Conservation (phyloP, 2,329 filamentous ascomycete genomes). For the Fusarium hainanense region DNA sequence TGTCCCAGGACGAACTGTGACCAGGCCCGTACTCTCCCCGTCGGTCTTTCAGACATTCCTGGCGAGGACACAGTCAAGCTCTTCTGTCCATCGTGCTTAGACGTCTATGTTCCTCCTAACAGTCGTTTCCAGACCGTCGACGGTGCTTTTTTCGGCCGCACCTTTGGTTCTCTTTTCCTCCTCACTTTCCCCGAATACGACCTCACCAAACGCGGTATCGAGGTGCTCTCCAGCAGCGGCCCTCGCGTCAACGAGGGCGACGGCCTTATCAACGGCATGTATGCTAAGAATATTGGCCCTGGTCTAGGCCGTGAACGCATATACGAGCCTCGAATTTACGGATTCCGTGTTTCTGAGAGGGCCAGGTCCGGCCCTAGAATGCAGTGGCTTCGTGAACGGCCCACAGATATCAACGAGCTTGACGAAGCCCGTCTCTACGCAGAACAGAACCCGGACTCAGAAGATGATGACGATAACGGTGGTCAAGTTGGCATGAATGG, state of each 20-base stretch:
- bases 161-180: constrained; percentile 96
- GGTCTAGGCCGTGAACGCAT: constrained; percentile 84
- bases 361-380: constrained; percentile 92
- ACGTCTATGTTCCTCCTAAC: constrained; percentile 97
- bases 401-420: constrained; percentile 80
- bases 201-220: constrained; percentile 76
- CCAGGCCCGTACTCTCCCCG: constrained; percentile 88
- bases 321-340: constrained; percentile 96
- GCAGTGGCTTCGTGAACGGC: constrained; percentile 93
- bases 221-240: constrained; percentile 60
- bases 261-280: constrained; percentile 82
- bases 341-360: constrained; percentile 92
- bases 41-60: constrained; percentile 92
- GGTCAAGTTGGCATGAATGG: constrained; percentile 56
- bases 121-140: constrained; percentile 97
- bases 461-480: constrained; percentile 67
- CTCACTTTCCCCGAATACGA: constrained; percentile 98
- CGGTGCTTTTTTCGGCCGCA: constrained; percentile 97
- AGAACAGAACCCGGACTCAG: constrained; percentile 64
- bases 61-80: constrained; percentile 98
- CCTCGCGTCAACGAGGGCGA: constrained; percentile 57
- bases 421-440: constrained; percentile 77
- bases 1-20: constrained; percentile 96
- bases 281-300: constrained; percentile 86
- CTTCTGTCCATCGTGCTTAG: constrained; percentile 95